These are phyloP conservation scores for Phialophora macrospora DNA, from an alignment of 2,329 filamentous ascomycete species.

Conservation along the genomic window DNA sequence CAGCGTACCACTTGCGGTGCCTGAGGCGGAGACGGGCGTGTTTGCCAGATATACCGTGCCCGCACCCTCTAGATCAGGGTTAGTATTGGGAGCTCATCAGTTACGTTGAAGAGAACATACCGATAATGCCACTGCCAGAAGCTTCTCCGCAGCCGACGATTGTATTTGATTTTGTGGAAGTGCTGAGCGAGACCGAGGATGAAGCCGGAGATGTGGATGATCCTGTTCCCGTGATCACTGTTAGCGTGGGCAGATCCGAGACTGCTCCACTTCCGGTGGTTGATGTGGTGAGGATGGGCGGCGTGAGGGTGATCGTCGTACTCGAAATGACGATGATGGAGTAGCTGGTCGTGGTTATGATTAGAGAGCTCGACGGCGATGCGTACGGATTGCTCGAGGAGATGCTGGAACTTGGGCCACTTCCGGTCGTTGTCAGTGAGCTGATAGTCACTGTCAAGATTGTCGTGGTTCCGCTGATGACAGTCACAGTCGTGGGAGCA, in stretches of 20 bases:
- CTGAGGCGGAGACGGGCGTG: constrained; percentile 21
- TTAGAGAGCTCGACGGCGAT: constrained; percentile 5
- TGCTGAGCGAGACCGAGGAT: constrained; percentile 22
- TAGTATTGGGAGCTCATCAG: background rate
- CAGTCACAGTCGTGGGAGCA: constrained; percentile 11
- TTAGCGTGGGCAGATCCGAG: constrained; percentile 23
- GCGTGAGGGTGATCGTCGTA: constrained; percentile 32
- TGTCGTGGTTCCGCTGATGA: constrained; percentile 24
- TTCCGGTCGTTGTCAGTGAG: constrained; percentile 19
- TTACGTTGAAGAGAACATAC: constrained; percentile 21
- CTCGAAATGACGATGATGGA: constrained; percentile 34
- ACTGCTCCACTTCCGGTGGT: constrained; percentile 3
- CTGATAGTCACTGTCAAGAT: constrained; percentile 9
- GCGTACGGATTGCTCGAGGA: constrained; percentile 20
- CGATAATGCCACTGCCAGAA: constrained; percentile 33
- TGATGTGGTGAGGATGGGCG: background rate
- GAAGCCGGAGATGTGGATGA: constrained; percentile 2
- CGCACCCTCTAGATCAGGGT: constrained; percentile 21
- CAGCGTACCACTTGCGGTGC: constrained; percentile 27
- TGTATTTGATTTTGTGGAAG: constrained; percentile 25
- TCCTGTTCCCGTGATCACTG: constrained; percentile 26
- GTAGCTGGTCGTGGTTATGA: constrained; percentile 14
- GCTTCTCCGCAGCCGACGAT: constrained; percentile 35
- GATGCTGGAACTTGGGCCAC: constrained; percentile 1
- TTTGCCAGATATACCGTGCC: constrained; percentile 25